Evolutionary conservation across 2,329 filamentous ascomycete species (phyloP), one percentile per base, ranked within the genome.

Genomic region (Davidsoniella virescens): DNA sequence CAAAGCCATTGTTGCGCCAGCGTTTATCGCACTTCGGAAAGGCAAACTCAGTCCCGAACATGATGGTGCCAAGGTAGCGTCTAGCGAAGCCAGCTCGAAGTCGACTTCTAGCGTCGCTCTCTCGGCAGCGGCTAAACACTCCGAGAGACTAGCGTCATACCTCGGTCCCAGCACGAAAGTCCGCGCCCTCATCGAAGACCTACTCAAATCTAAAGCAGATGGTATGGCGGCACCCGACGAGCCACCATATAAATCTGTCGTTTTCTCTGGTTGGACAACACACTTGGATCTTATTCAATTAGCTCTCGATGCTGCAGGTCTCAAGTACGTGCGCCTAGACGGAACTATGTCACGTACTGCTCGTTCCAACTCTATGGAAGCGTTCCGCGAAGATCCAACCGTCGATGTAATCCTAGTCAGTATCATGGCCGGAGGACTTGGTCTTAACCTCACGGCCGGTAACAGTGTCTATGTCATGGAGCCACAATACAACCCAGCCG

Each of bases 401-500:
- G 75, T 94, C 36, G 79, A 80, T 29, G 81, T 94, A 49, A 87
- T 96, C 47, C 75, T 96, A 8, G 87, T 94, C 12, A 94, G 87
- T 8, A 93, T 95, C 64, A 87, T 82, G 60, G 90, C 90, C 0
- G 92, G 90, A 55, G 90, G 92, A 16, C 75, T 95, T 14, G 90
- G 90, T 12, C 78, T 96, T 38, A 96, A 96, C 61, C 69, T 96
- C 50, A 95, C 88, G 0, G 72, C 84, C 0, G 90, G 82, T 29
- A 92, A 80, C 61, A 83, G 77, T 50, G 90, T 93, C 12, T 96
- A 92, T 62, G 84, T 96, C 59, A 96, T 98, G 90, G 92, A 98
- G 63, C 92, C 92, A 4, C 88, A 95, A 61, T 98, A 90, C 68
- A 98, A 98, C 60, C 92, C 92, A 0, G 88, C 87, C 0, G 87